Conservation (phyloP, 257 asterid species). For the Lycium barbarum region DNA sequence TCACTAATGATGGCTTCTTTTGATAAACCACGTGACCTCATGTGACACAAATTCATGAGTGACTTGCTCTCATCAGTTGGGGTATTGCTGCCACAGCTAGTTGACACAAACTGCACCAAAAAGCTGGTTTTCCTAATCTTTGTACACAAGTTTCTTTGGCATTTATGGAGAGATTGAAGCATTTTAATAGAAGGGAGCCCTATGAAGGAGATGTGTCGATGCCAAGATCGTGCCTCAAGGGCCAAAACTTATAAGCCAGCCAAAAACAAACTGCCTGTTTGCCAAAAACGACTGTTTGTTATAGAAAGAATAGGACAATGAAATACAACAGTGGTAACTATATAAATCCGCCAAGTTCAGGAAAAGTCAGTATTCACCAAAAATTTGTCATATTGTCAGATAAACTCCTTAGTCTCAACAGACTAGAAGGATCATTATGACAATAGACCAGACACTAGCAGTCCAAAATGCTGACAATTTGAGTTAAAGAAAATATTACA, state of each 20-base stretch:
- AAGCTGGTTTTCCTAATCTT: conserved; percentile 12
- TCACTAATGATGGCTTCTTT: neutral
- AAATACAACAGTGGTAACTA: neutral
- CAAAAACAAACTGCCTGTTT: neutral
- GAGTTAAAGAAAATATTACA: no score
- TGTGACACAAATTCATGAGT: neutral
- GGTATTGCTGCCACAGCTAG: neutral
- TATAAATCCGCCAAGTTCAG: neutral
- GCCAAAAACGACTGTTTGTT: neutral
- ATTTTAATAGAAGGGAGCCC: conserved; percentile 5
- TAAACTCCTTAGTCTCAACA: neutral
- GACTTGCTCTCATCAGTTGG: neutral
- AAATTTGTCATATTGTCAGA: neutral
- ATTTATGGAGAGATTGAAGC: conserved; percentile 25
- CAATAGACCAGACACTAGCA: no score
- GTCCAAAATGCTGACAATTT: no score
- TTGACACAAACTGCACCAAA: neutral
- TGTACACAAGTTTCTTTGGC: conserved; percentile 21
- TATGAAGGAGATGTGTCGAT: conserved; percentile 2
- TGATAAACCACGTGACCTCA: neutral
- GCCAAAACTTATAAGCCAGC: neutral
- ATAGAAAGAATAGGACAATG: neutral
- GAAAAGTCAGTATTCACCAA: neutral
- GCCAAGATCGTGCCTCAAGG: neutral
- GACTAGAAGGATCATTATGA: neutral